These are phyloP conservation scores for Apiosordaria backusii DNA, from an alignment of 495 filamentous ascomycete genomes.

Conservation along the genomic window DNA sequence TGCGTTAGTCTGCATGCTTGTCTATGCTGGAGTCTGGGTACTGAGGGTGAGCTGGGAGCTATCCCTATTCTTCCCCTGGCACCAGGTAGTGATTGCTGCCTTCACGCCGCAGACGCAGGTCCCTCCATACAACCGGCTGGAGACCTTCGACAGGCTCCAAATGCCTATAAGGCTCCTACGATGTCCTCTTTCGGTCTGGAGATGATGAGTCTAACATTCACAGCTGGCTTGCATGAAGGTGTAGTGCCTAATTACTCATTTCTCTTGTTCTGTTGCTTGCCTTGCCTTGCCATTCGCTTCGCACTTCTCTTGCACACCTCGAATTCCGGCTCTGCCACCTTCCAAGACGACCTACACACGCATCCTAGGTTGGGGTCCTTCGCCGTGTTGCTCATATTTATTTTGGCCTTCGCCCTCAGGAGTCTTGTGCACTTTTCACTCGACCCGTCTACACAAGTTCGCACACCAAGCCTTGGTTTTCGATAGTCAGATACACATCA, in stretches of 20 bases:
- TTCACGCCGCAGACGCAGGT: conserved; percentile 22
- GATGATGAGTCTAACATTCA: conserved; percentile 30
- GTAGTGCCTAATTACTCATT: conserved; percentile 37
- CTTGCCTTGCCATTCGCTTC: conserved; percentile 21
- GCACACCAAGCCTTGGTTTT: conserved; percentile 2
- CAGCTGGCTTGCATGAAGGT: conserved; percentile 20
- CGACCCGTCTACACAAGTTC: conserved; percentile 7
- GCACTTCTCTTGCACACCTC: not conserved
- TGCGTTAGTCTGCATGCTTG: conserved; percentile 32
- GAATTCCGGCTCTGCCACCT: conserved; percentile 10
- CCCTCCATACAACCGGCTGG: conserved; percentile 20
- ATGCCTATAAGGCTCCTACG: conserved; percentile 35
- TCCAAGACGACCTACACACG: not conserved
- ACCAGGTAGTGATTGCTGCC: conserved; percentile 26
- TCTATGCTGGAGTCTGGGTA: conserved; percentile 15
- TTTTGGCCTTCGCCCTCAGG: conserved; percentile 16
- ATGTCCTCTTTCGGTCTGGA: conserved; percentile 22
- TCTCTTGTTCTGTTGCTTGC: conserved; percentile 21
- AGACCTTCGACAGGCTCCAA: conserved; percentile 23
- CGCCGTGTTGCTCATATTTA: conserved; percentile 23
- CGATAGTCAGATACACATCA: conserved; percentile 1
- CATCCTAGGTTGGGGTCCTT: conserved; percentile 3
- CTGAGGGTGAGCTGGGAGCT: conserved; percentile 15
- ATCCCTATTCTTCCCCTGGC: conserved; percentile 14
- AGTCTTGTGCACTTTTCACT: conserved; percentile 14